Percentiles rank a stretch among this genome's conserved stretches.
Evolutionary conservation across 2,329 filamentous ascomycete genomes (phyloP).

Genomic region (Aspergillus hiratsukae): DNA sequence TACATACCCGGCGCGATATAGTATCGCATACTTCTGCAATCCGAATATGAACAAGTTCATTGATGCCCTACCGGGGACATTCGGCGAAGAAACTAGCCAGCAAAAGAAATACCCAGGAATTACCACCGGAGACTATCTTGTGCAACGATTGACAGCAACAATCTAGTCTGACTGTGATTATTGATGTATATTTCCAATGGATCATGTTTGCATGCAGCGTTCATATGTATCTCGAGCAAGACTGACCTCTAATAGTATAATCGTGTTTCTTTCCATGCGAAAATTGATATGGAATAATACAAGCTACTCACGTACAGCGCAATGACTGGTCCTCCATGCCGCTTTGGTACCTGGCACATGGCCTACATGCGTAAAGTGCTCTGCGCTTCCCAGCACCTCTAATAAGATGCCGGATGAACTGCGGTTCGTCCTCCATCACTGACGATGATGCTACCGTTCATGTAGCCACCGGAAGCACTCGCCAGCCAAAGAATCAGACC

Average conservation of each 20-base stretch:
- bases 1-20: conserved; percentile 71
- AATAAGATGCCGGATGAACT: conserved; percentile 54
- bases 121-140: conserved; percentile 75
- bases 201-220: background rate
- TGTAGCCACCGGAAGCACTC: conserved; percentile 60
- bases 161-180: conserved; percentile 30
- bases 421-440: conserved; percentile 60
- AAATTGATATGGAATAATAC: background rate
- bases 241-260: background rate
- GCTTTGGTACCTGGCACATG: background rate
- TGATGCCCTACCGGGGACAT: conserved; percentile 77
- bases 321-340: no score
- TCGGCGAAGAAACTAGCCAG: conserved; percentile 48
- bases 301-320: background rate
- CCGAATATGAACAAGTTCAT: conserved; percentile 73
- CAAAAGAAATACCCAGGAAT: conserved; percentile 77
- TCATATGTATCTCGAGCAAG: background rate
- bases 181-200: background rate
- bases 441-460: conserved; percentile 60
- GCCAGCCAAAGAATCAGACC: conserved; percentile 63
- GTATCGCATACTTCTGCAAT: conserved; percentile 90
- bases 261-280: background rate
- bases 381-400: background rate
- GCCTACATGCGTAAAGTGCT: background rate
- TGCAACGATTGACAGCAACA: conserved; percentile 74